Evolutionary conservation across 2,329 filamentous ascomycete genomes (phyloP).

Genomic region (Monosporascus sp.): DNA sequence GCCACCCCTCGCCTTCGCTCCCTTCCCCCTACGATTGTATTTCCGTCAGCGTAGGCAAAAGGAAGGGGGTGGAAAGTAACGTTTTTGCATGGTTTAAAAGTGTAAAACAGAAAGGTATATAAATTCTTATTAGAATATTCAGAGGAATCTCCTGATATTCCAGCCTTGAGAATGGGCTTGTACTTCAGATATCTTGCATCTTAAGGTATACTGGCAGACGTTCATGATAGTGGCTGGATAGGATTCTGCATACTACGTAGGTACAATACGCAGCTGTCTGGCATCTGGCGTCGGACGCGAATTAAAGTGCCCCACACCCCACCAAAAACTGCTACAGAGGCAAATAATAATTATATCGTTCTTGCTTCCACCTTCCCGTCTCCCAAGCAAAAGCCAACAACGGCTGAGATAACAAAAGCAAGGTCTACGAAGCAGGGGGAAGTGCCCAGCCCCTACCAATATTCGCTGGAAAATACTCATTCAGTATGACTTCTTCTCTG

Average conservation of each 20-base stretch:
- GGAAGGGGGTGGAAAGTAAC: no score
- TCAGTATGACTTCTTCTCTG: conserved; percentile 28
- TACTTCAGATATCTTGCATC: not conserved
- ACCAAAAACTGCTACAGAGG: not conserved
- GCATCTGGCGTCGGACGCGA: not conserved
- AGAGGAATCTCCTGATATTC: no score
- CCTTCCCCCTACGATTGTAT: no score
- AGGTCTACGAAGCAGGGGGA: no score
- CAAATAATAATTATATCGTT: not conserved
- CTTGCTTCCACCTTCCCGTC: not conserved
- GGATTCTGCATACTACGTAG: not conserved
- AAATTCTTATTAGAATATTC: no score
- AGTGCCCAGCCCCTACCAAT: no score
- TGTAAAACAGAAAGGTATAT: no score
- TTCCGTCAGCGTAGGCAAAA: no score
- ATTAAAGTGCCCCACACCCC: not conserved
- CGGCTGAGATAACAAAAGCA: not conserved
- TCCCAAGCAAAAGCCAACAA: not conserved
- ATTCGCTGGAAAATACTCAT: not conserved
- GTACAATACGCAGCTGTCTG: not conserved
- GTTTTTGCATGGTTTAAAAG: no score
- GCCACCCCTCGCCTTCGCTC: no score
- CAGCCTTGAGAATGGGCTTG: no score
- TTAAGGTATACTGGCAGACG: not conserved
- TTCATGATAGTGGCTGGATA: no score